Evolutionary conservation across 306 rosid genomes (phyloP).

Genomic region (Ochetophila trinervis): DNA sequence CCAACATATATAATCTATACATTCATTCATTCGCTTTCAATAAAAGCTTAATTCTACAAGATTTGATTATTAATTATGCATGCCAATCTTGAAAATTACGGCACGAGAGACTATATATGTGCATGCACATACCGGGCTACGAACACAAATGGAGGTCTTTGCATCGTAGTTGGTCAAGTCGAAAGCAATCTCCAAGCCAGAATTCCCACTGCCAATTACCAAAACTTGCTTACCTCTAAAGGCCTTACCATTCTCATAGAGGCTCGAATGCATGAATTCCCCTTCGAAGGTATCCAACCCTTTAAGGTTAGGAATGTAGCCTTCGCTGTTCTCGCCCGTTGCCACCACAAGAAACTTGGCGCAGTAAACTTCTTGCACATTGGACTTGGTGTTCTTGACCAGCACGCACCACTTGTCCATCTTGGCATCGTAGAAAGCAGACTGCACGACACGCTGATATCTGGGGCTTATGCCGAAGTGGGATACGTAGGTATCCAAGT

Average conservation of each 20-base stretch:
- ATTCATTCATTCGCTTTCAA: no score
- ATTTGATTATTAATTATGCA: not conserved
- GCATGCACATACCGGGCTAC: constrained; percentile 35
- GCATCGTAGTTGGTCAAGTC: constrained; percentile 58
- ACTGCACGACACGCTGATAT: constrained; percentile 28
- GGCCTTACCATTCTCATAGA: constrained; percentile 43
- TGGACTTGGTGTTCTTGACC: constrained; percentile 9
- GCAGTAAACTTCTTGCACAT: constrained; percentile 27
- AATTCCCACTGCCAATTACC: constrained; percentile 71
- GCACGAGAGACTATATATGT: not conserved
- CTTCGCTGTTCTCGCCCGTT: constrained; percentile 53
- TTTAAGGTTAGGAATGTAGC: constrained; percentile 27
- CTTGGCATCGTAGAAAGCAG: constrained; percentile 14
- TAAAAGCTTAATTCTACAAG: no score
- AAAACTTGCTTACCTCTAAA: constrained; percentile 45
- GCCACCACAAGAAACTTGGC: constrained; percentile 51
- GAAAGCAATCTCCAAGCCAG: constrained; percentile 73
- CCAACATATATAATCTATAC: not conserved
- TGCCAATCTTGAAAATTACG: no score
- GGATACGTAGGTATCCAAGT: constrained; percentile 44
- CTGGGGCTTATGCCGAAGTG: constrained; percentile 22
- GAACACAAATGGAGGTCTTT: constrained; percentile 50
- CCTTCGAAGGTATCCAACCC: constrained; percentile 50
- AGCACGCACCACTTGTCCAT: constrained; percentile 36
- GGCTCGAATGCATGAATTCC: constrained; percentile 41